Base-by-base conservation (phyloP, 2,329 filamentous ascomycete genomes). In the Lasiodiplodia sp. region DNA sequence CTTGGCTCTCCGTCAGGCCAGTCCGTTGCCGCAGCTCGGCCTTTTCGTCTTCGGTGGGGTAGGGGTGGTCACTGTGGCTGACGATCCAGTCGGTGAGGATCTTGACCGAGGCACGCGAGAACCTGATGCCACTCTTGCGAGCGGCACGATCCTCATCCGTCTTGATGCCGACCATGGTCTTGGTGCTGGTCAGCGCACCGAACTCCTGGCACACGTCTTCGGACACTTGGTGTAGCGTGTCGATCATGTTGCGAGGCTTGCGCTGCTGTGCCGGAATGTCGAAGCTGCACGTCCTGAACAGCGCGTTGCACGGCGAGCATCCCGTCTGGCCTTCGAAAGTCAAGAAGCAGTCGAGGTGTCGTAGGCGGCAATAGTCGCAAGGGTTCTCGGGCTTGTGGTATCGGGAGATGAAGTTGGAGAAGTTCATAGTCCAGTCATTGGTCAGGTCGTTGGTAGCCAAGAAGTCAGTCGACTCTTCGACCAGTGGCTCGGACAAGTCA, bases 41-140 rank as follows among this genome's bases (percentile, higher is more conserved):
- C 75, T 95, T 96, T 76, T 97, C 92, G 69, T 93, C 90, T 53
- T 97, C 93, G 40, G 89, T 94, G 5, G 94, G 94, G 76, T 97
- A 97, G 0, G 94, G 94, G 73, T 96, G 92, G 65, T 91, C 87
- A 74, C 87, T 88, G 76, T 97, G 93, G 7, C 89, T 90, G 0
- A 90, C 87, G 38, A 97, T 86, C 94, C 94, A 97, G 73, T 90
- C 90, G 80, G 95, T 95, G 63, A 97, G 81, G 51, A 93, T 87
- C 73, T 91, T 91, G 70, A 96, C 87, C 0, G 93, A 92, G 72
- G 94, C 90, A 71, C 92, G 85, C 4, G 93, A 93, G 79, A 97
- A 94, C 16, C 93, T 88, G 63, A 91, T 88, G 66, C 89, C 91
- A 70, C 88, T 88, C 77, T 93, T 94, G 60, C 90, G 73, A 67